Conservation (phyloP, 2,329 filamentous ascomycete genomes). For the Neonectria ditissima region DNA sequence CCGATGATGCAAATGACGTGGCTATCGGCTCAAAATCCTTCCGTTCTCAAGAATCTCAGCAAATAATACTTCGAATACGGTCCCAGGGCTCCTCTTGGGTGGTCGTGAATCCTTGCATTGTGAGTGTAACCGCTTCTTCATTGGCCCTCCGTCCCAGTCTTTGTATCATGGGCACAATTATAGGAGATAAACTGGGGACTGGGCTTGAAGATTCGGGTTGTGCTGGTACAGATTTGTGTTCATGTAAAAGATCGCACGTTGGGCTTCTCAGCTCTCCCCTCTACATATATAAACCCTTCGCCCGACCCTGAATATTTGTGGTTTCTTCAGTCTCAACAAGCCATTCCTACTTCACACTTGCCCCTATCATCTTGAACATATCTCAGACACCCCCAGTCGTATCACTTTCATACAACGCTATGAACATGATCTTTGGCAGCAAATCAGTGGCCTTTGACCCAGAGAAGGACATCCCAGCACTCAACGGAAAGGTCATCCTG, state of each 20-base stretch:
- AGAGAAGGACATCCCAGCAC: constrained; percentile 62
- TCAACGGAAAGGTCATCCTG: constrained; percentile 81
- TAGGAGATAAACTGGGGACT: not conserved
- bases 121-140: not conserved
- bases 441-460: constrained; percentile 31
- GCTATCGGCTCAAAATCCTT: not conserved
- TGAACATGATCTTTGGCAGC: constrained; percentile 4
- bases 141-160: not conserved
- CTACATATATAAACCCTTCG: constrained; percentile 1
- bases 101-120: not conserved
- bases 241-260: not conserved
- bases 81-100: not conserved
- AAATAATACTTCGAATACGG: not conserved
- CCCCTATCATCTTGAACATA: not conserved
- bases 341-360: not conserved
- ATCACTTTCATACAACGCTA: not conserved
- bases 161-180: not conserved
- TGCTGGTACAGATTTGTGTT: not conserved
- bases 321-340: not conserved
- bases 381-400: not conserved
- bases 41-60: not conserved
- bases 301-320: not conserved
- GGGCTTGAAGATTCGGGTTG: not conserved
- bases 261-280: not conserved
- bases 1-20: constrained; percentile 3